phyloP scores from a whole-genome alignment of 2,329 filamentous ascomycete species.

The Exserohilum turcica region DNA sequence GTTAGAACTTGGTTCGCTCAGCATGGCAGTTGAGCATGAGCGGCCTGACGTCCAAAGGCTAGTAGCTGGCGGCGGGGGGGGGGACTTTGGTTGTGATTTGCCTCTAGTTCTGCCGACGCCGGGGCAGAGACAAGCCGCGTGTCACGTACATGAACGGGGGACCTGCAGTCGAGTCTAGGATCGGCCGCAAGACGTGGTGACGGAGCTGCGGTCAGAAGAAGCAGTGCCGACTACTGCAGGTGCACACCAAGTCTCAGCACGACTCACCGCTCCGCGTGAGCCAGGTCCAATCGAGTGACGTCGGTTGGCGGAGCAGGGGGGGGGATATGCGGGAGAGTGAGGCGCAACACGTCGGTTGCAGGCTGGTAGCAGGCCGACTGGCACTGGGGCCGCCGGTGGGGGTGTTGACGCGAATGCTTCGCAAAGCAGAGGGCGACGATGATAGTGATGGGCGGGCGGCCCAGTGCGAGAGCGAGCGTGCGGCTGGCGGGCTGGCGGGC shows the following conservation, averaged over 20 bases:
- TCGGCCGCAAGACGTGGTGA: slow-evolving; percentile 19
- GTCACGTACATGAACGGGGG: neutral
- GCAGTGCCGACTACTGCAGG: slow-evolving; percentile 33
- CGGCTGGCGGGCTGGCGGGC: too few species aligned
- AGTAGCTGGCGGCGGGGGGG: neutral
- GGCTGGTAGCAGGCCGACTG: slow-evolving; percentile 2
- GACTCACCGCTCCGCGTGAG: slow-evolving; percentile 29
- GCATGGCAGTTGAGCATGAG: too few species aligned
- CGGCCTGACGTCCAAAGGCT: neutral
- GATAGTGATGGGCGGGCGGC: too few species aligned
- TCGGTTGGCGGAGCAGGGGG: neutral
- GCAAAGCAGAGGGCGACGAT: slow-evolving; percentile 10
- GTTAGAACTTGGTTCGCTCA: too few species aligned
- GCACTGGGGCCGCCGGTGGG: neutral
- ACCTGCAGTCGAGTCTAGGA: neutral
- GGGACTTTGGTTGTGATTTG: slow-evolving; percentile 8
- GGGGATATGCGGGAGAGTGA: slow-evolving; percentile 4
- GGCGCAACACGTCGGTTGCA: slow-evolving; percentile 7
- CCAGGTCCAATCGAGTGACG: neutral
- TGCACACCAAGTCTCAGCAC: slow-evolving; percentile 27
- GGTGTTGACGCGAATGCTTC: slow-evolving; percentile 4
- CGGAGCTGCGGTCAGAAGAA: slow-evolving; percentile 18
- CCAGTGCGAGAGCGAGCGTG: too few species aligned
- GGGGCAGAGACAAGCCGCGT: slow-evolving; percentile 11
- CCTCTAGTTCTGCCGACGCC: slow-evolving; percentile 11